phyloP scores from a whole-genome alignment of 2,329 filamentous ascomycete genomes.

The Pseudogymnoascus sp. region DNA sequence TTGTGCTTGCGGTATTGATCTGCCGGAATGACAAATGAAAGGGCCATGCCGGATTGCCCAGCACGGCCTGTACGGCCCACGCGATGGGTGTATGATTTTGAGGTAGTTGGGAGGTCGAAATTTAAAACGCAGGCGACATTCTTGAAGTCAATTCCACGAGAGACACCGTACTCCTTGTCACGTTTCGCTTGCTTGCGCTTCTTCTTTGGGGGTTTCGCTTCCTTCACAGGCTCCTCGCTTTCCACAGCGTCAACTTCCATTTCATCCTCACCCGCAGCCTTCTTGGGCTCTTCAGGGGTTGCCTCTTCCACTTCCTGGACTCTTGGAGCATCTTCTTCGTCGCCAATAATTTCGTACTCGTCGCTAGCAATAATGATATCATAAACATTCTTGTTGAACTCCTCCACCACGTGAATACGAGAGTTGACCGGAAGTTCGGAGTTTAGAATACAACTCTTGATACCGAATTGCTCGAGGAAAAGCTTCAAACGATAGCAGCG shows the following conservation, averaged over 20 bases:
- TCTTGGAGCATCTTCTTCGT: slow-evolving; percentile 39
- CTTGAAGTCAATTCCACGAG: slow-evolving; percentile 91
- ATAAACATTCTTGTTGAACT: slow-evolving; percentile 95
- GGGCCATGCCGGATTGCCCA: slow-evolving; percentile 83
- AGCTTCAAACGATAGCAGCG: slow-evolving; percentile 86
- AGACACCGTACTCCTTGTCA: slow-evolving; percentile 90
- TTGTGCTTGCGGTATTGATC: slow-evolving; percentile 83
- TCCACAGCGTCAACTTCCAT: slow-evolving; percentile 33
- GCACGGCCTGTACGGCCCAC: slow-evolving; percentile 90
- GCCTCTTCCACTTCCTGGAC: slow-evolving; percentile 30
- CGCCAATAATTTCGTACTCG: slow-evolving; percentile 75
- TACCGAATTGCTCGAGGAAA: slow-evolving; percentile 94
- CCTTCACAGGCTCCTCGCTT: slow-evolving; percentile 20
- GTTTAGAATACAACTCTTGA: slow-evolving; percentile 88
- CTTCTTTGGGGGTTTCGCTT: slow-evolving; percentile 44
- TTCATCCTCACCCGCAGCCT: slow-evolving; percentile 16
- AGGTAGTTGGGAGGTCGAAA: slow-evolving; percentile 83
- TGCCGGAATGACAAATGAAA: slow-evolving; percentile 87
- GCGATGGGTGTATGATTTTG: slow-evolving; percentile 92
- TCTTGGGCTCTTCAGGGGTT: slow-evolving; percentile 26
- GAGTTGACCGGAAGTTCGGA: slow-evolving; percentile 91
- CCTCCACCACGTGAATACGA: slow-evolving; percentile 86
- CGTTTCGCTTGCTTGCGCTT: slow-evolving; percentile 57
- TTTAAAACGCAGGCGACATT: slow-evolving; percentile 93
- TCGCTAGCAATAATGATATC: slow-evolving; percentile 97